Evolutionary conservation across 495 filamentous ascomycete species (phyloP).

Genomic region (Terfezia boudieri): DNA sequence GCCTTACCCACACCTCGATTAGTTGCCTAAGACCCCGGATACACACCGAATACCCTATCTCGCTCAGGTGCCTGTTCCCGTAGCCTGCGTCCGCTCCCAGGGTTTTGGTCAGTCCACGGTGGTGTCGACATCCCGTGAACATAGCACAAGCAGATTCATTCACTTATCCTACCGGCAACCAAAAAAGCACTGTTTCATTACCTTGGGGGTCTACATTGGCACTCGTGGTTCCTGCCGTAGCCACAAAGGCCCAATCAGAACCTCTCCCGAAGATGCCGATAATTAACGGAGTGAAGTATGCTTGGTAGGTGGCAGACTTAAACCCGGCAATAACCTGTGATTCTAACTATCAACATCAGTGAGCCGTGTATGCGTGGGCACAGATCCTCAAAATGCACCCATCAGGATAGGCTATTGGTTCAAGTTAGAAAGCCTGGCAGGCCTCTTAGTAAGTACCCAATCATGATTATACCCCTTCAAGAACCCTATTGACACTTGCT

Average conservation of each 20-base stretch:
- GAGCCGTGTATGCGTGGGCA: slow-evolving; percentile 18
- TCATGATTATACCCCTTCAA: background rate
- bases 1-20: too few species aligned
- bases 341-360: slow-evolving; percentile 1
- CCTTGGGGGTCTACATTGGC: background rate
- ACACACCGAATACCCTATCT: too few species aligned
- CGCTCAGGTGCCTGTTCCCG: too few species aligned
- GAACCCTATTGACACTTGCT: background rate
- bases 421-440: slow-evolving; percentile 19
- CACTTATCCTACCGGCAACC: too few species aligned
- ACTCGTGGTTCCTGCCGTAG: background rate
- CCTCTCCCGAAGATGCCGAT: slow-evolving; percentile 7
- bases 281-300: slow-evolving; percentile 15
- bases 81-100: too few species aligned
- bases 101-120: too few species aligned
- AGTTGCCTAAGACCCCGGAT: too few species aligned
- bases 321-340: background rate
- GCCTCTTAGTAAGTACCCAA: slow-evolving; percentile 7
- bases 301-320: slow-evolving; percentile 7
- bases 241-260: background rate
- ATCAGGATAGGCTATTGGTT: slow-evolving; percentile 16
- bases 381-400: slow-evolving; percentile 18
- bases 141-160: too few species aligned
- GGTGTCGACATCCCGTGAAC: too few species aligned
- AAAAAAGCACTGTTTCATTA: too few species aligned